These are phyloP conservation scores for thale cress (Arabidopsis thaliana) DNA, from an alignment of 345 rosid genomes.

Conservation along the genomic window DNA sequence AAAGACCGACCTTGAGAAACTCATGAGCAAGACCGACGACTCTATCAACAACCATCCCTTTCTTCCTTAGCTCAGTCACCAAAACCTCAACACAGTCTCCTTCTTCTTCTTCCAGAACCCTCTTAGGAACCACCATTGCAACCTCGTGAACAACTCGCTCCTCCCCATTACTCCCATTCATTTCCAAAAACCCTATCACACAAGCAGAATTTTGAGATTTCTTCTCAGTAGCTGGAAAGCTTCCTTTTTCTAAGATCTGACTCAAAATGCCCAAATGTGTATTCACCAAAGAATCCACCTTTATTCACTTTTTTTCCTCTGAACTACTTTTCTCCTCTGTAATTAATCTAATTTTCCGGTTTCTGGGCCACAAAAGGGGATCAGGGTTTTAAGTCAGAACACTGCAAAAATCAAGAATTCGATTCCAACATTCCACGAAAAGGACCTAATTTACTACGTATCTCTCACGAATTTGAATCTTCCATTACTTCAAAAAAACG, in stretches of 20 bases:
- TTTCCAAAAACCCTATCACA: conserved; percentile 41
- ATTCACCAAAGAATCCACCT: conserved; percentile 31
- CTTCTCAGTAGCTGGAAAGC: conserved; percentile 26
- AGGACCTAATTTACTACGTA: not conserved
- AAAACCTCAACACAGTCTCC: conserved; percentile 74
- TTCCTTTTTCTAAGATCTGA: conserved; percentile 29
- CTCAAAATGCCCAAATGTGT: conserved; percentile 29
- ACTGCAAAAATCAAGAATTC: conserved; percentile 7
- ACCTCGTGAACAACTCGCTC: conserved; percentile 67
- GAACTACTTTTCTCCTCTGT: not conserved
- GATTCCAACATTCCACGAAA: conserved; percentile 7
- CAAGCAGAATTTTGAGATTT: not conserved
- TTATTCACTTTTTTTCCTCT: conserved; percentile 14
- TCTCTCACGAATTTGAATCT: conserved; percentile 10
- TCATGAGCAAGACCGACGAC: conserved; percentile 77
- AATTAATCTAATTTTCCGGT: conserved; percentile 29
- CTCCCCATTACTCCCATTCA: conserved; percentile 58
- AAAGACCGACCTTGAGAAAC: conserved; percentile 66
- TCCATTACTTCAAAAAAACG: conserved; percentile 2
- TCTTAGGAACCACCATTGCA: conserved; percentile 72
- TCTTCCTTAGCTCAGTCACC: conserved; percentile 60
- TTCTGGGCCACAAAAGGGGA: conserved; percentile 39
- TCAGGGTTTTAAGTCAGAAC: conserved; percentile 37
- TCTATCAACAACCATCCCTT: conserved; percentile 66
- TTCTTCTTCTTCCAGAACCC: conserved; percentile 52